A percentile compares a stretch with the other conserved stretches of the same genome.
Conservation (phyloP, 768 basidiomycete genomes). For the Fomitopsis serialis region DNA sequence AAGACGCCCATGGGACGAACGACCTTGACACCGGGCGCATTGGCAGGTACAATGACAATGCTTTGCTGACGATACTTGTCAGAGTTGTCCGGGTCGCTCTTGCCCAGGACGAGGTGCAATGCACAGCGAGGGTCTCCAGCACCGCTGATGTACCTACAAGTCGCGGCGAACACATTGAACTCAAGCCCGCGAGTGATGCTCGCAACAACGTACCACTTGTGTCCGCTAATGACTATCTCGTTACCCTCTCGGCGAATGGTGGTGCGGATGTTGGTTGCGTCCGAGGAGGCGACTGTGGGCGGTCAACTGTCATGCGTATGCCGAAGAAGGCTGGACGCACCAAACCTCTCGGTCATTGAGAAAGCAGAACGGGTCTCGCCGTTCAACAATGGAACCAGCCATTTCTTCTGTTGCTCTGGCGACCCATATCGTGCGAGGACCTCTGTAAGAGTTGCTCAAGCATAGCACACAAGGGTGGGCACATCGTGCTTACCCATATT, state of each 20-base stretch:
- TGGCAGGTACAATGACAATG: slow-evolving; percentile 90
- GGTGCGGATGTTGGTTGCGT: slow-evolving; percentile 92
- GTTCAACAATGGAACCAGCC: slow-evolving; percentile 82
- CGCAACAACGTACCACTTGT: slow-evolving; percentile 71
- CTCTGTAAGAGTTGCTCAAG: slow-evolving; percentile 46
- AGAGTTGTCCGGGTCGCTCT: slow-evolving; percentile 83
- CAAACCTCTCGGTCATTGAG: slow-evolving; percentile 93
- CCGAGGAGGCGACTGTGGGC: slow-evolving; percentile 77
- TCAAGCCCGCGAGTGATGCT: background rate
- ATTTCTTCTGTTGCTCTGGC: slow-evolving; percentile 84
- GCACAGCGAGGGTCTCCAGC: slow-evolving; percentile 90
- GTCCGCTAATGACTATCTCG: slow-evolving; percentile 90
- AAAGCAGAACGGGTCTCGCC: slow-evolving; percentile 95
- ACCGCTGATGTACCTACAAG: slow-evolving; percentile 88
- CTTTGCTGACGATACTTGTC: slow-evolving; percentile 81
- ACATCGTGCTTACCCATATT: slow-evolving; percentile 75
- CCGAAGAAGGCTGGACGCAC: slow-evolving; percentile 33
- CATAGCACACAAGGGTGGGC: background rate
- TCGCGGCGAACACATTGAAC: background rate
- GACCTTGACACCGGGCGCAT: slow-evolving; percentile 80
- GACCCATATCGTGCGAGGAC: slow-evolving; percentile 94
- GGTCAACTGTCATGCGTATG: slow-evolving; percentile 7
- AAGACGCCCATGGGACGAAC: slow-evolving; percentile 93
- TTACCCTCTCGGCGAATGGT: slow-evolving; percentile 79
- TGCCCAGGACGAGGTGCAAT: slow-evolving; percentile 91